Conservation (phyloP, 805 yeast genomes). For the Lipomyces yamanashiensis region DNA sequence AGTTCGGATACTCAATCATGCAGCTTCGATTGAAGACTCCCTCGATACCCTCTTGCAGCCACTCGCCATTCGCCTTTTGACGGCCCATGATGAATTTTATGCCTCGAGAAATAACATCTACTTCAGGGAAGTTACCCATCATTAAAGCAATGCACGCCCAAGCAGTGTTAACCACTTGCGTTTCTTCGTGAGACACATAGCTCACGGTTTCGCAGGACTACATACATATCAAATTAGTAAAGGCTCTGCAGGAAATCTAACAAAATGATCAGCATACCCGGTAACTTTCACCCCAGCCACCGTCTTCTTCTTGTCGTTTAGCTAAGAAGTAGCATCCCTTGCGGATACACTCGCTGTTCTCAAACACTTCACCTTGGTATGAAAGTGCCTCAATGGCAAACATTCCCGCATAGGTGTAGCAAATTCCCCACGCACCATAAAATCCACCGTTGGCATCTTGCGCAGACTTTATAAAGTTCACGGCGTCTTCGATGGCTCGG, state of each 20-base stretch:
- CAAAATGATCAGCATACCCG: slow-evolving; percentile 58
- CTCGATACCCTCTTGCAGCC: slow-evolving; percentile 82
- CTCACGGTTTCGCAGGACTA: slow-evolving; percentile 34
- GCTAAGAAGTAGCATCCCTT: slow-evolving; percentile 86
- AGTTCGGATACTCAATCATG: slow-evolving; percentile 88
- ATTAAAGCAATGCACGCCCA: slow-evolving; percentile 89
- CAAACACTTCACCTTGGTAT: slow-evolving; percentile 67
- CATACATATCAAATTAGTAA: not conserved
- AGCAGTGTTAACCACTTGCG: slow-evolving; percentile 85
- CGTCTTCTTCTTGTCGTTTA: slow-evolving; percentile 76
- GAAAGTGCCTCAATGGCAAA: slow-evolving; percentile 92
- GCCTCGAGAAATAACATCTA: slow-evolving; percentile 64
- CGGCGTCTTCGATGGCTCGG: slow-evolving; percentile 73
- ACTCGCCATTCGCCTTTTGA: slow-evolving; percentile 79
- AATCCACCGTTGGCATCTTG: slow-evolving; percentile 89
- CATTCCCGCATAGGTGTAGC: slow-evolving; percentile 95
- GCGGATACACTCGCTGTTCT: slow-evolving; percentile 62
- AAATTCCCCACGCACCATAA: slow-evolving; percentile 99
- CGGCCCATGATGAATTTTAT: slow-evolving; percentile 62
- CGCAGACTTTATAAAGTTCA: slow-evolving; percentile 66
- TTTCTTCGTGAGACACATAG: slow-evolving; percentile 32
- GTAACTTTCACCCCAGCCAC: slow-evolving; percentile 98
- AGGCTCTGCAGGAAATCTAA: not conserved
- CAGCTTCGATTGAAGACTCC: slow-evolving; percentile 88
- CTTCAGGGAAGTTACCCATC: slow-evolving; percentile 79